These are phyloP conservation scores for Penium margaritaceum DNA, from an alignment of 139 green algal species.

Conservation along the genomic window DNA sequence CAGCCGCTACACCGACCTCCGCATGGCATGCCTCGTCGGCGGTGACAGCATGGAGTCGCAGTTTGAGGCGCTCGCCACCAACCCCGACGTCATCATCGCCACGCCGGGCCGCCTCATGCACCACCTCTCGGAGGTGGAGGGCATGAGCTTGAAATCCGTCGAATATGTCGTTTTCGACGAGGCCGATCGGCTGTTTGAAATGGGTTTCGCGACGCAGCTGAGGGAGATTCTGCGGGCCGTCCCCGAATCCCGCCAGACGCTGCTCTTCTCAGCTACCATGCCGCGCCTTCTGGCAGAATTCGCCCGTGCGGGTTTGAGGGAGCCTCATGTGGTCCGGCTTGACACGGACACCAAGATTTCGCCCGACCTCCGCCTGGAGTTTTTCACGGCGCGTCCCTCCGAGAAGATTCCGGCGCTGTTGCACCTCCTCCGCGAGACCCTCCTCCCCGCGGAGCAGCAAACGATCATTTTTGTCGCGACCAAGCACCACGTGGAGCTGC, in stretches of 20 bases:
- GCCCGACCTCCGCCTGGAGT: conserved; percentile 69
- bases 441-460: conserved; percentile 47
- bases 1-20: conserved; percentile 67
- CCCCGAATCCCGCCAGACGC: conserved; percentile 62
- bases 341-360: conserved; percentile 83
- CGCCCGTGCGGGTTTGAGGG: conserved; percentile 69
- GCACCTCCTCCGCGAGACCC: conserved; percentile 70
- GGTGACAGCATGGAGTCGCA: conserved; percentile 85
- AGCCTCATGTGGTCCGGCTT: conserved; percentile 82
- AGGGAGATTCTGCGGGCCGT: conserved; percentile 67
- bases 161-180: conserved; percentile 88
- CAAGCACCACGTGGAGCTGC: conserved; percentile 85
- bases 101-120: conserved; percentile 89
- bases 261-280: conserved; percentile 93
- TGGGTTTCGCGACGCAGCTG: conserved; percentile 90
- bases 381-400: conserved; percentile 57
- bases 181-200: conserved; percentile 94
- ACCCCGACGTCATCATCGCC: conserved; percentile 88
- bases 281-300: conserved; percentile 85
- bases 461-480: conserved; percentile 63
- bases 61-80: conserved; percentile 45
- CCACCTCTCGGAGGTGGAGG: conserved; percentile 64
- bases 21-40: conserved; percentile 76
- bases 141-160: conserved; percentile 50
- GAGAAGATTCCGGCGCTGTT: conserved; percentile 86